Evolutionary conservation across 2,329 filamentous ascomycete genomes (phyloP).

Genomic region (Lasiodiplodia citricola): DNA sequence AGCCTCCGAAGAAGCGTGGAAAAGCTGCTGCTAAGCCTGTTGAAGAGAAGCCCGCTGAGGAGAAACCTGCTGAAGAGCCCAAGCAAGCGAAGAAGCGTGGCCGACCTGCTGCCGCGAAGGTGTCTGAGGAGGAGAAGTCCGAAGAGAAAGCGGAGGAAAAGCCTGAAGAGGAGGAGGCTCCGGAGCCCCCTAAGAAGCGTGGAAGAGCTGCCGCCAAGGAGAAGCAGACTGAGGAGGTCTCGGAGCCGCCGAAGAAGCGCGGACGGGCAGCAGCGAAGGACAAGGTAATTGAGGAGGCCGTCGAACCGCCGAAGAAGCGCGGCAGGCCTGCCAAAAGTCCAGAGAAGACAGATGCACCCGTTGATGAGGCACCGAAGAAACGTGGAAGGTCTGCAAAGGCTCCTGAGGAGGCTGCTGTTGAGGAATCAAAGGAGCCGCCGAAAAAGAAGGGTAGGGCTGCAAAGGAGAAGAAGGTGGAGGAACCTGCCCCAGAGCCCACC

Average conservation of each 20-base stretch:
- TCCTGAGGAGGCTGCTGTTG: neutral
- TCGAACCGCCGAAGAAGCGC: conserved; percentile 7
- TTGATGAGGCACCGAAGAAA: conserved; percentile 10
- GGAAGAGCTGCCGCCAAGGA: conserved; percentile 3
- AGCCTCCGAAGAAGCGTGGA: conserved; percentile 26
- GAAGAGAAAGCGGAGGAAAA: conserved; percentile 15
- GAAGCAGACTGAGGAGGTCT: conserved; percentile 8
- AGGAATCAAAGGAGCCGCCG: conserved; percentile 12
- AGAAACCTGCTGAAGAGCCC: conserved; percentile 12
- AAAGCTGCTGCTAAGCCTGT: neutral
- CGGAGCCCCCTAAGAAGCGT: conserved; percentile 16
- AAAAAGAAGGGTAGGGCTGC: conserved; percentile 27
- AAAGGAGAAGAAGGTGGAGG: conserved; percentile 21
- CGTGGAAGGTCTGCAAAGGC: conserved; percentile 24
- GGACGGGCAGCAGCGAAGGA: conserved; percentile 2
- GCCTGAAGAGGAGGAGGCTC: neutral
- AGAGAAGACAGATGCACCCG: neutral
- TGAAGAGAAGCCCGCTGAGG: neutral
- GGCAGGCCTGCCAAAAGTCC: conserved; percentile 21
- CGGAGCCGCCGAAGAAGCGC: conserved; percentile 16
- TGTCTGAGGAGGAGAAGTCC: conserved; percentile 4
- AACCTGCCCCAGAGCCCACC: neutral
- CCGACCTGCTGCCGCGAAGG: conserved; percentile 29
- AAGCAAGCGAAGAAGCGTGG: conserved; percentile 38
- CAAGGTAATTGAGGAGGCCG: neutral